Base-by-base conservation (phyloP, 176 grass and related monocot species). In the Triticum turgidum region DNA sequence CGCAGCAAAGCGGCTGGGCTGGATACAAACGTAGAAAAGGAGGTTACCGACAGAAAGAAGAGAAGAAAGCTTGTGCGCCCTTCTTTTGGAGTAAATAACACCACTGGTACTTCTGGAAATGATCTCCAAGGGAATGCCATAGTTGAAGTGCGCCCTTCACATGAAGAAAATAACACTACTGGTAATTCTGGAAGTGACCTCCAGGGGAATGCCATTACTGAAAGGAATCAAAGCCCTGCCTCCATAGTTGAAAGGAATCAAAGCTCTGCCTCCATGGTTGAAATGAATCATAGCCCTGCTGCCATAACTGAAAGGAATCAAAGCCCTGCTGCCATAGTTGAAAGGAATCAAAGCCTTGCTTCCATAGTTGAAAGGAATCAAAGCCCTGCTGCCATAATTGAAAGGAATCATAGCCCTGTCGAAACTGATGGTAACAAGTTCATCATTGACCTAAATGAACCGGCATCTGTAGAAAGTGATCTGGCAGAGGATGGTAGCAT, bases 21-120 rank as follows among this genome's bases (percentile, higher is more conserved):
- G 25, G 67, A 83, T 86, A 47, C 59, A 35, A 42, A 88, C 66
- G 68, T 22, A 37, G 76, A 44, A 33, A 74, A 74, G 34, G 78
- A 84, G 41, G 77, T 32, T 15, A 81, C 5, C 32, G 52, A 33
- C 34, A 77, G 65, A 78, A n/a, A 9, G 9, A 94, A 90, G 79
- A 92, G 88, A 88, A 95, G 88, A 92, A 92, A 86, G 86, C 86
- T 95, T 12, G 88, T 95, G 61, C 86, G 86, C 12, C 93, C 93
- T 84, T 71, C 78, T 67, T 88, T 92, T n/a, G 90, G 27, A 68
- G 79, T 85, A 72, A 68, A 64, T 51, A 64, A 58, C 34, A 47
- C 61, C 22, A 29, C 77, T 77, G 74, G 52, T 65, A 77, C 65
- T 85, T 66, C 27, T 64, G 77, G 22, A 65, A 69, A 82, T 20